These are phyloP conservation scores for Hypoxylon sp. DNA, from an alignment of 2,329 filamentous ascomycete species.

Conservation along the genomic window DNA sequence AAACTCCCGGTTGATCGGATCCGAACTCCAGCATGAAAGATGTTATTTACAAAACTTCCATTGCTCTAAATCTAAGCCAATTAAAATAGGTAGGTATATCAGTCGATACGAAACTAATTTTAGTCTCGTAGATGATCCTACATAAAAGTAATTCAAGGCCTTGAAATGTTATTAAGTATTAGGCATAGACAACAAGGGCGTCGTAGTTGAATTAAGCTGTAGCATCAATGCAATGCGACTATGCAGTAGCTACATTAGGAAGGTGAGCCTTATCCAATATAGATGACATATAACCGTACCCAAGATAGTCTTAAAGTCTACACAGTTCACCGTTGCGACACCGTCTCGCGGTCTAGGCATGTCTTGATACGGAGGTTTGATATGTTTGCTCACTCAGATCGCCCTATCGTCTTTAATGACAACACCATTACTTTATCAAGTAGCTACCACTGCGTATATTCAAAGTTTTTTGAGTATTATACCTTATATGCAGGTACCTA, in stretches of 20 bases:
- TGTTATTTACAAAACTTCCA: not conserved
- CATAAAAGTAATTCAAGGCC: not conserved
- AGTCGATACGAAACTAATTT: not conserved
- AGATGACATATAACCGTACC: not conserved
- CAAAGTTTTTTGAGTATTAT: no score
- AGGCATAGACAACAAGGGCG: not conserved
- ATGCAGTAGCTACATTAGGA: slow-evolving; percentile 35
- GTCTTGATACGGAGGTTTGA: not conserved
- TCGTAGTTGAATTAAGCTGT: slow-evolving; percentile 38
- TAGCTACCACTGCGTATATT: no score
- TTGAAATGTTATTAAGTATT: not conserved
- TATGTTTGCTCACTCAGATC: not conserved
- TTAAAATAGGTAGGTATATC: not conserved
- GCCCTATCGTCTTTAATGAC: no score
- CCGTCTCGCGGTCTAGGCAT: not conserved
- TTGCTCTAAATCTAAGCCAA: not conserved
- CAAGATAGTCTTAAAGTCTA: not conserved
- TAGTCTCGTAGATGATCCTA: not conserved
- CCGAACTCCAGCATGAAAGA: not conserved
- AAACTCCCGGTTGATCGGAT: not conserved
- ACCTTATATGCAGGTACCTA: no score
- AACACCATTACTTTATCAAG: no score
- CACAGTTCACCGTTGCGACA: not conserved
- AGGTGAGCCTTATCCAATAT: slow-evolving; percentile 23
- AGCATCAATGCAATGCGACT: slow-evolving; percentile 37